Evolutionary conservation across 352 stramenopile species (phyloP), one percentile per base, ranked within the genome.

Genomic region (Phytophthora pluvialis): DNA sequence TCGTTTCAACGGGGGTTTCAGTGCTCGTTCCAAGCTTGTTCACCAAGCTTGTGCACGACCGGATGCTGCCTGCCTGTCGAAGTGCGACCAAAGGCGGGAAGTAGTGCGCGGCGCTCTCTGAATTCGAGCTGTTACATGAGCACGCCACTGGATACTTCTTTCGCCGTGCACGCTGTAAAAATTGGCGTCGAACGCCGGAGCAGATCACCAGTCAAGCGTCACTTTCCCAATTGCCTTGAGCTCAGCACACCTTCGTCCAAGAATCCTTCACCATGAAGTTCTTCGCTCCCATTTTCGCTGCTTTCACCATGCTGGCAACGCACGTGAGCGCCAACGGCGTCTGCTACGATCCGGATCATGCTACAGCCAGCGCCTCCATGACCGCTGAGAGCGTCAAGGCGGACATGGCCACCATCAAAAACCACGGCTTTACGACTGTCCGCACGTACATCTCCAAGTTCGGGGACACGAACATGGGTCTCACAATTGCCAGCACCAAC

Each of bases 361-460:
- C 31, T 26, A 16, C 35, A 25, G 31, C 28, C 8, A 75, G 39
- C 52, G 66, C 51, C 16, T 39, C 35, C 10, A 64, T 69, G 38
- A 60, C 76, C 15, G 58, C 68, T 31, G 18, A 46, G 7, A 69
- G 64, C 18, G 72, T 87, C 6, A 44, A 47, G 7, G 57, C 56
- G 6, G 81, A 91, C 48, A 77, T 91, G 58, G 36, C 48, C 4
- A 67, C 46, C 38, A 86, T 88, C 57, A 84, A 82, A 61, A 55
- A 28, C 49, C 67, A 78, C 29, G 81, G 80, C 52, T 91, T 88
- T 67, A 76, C 50, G 9, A 66, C 74, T 47, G 77, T 90, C 39
- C 79, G 81, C 58, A 91, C 81, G 42, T 89, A 89, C 70, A 88
- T 91, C 54, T 80, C 63, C 40, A 53, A 79, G 38, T 77, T 89